Conservation (phyloP, 805 yeast genomes). For the Metschnikowia lachancei region DNA sequence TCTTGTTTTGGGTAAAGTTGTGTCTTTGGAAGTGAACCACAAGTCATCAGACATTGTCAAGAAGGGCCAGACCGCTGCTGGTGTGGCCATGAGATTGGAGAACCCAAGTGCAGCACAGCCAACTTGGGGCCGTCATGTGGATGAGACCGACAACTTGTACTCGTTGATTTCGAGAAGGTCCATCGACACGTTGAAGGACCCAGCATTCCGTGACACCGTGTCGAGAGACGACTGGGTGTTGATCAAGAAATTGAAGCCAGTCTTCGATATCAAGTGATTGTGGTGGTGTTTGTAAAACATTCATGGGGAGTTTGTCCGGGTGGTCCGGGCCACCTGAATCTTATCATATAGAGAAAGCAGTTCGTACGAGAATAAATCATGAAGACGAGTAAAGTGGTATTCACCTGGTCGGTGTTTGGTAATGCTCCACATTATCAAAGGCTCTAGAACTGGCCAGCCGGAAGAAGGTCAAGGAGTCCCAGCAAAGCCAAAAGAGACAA, state of each 20-base stretch:
- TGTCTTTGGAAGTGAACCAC: slow-evolving; percentile 94
- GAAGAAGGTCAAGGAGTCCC: no score
- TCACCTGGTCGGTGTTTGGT: no score
- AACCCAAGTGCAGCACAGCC: slow-evolving; percentile 92
- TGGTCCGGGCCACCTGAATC: not conserved
- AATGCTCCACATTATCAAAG: no score
- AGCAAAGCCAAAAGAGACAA: no score
- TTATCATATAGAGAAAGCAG: slow-evolving; percentile 2
- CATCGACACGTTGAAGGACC: slow-evolving; percentile 95
- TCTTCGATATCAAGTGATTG: slow-evolving; percentile 71
- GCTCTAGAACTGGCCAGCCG: no score
- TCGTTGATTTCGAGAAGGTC: slow-evolving; percentile 88
- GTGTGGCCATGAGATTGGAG: slow-evolving; percentile 98
- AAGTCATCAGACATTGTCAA: slow-evolving; percentile 73
- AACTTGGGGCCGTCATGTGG: slow-evolving; percentile 98
- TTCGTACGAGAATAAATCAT: not conserved
- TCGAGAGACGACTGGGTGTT: slow-evolving; percentile 94
- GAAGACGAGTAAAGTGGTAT: no score
- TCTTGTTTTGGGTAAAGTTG: slow-evolving; percentile 81
- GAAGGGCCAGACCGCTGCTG: slow-evolving; percentile 95
- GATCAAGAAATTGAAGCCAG: slow-evolving; percentile 81
- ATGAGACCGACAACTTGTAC: slow-evolving; percentile 85
- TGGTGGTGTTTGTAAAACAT: not conserved
- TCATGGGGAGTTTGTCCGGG: not conserved
- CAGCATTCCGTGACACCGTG: slow-evolving; percentile 94